phyloP scores from a whole-genome alignment of 495 filamentous ascomycete species.

The Tetracladium setigerum region DNA sequence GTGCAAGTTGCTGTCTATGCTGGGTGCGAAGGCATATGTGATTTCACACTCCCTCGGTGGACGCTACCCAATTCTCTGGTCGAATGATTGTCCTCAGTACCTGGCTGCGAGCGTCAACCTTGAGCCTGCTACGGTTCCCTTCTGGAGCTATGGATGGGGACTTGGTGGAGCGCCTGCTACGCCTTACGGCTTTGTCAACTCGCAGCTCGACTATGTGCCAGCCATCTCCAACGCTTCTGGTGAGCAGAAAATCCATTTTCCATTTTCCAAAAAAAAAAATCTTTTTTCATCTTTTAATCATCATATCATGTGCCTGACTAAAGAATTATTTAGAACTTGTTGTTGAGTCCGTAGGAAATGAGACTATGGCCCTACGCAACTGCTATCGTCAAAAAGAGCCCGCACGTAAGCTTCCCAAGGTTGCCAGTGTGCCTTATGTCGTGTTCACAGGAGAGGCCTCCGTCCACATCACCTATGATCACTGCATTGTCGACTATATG shows the following conservation, averaged over 20 bases:
- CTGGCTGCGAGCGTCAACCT: background rate
- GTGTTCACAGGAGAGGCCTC: conserved; percentile 1
- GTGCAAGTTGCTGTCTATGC: conserved; percentile 1
- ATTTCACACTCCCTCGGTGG: conserved; percentile 1
- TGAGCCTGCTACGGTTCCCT: background rate
- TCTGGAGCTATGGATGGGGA: background rate
- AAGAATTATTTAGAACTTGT: conserved; percentile 2
- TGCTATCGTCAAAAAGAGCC: too few species aligned
- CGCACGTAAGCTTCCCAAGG: background rate
- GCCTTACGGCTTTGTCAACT: background rate
- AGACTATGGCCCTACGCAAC: background rate
- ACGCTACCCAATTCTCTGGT: background rate
- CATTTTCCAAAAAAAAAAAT: too few species aligned
- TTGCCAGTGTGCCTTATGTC: conserved; percentile 1
- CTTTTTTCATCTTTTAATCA: too few species aligned
- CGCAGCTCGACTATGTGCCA: conserved; percentile 1
- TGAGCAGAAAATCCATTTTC: too few species aligned
- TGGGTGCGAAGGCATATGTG: background rate
- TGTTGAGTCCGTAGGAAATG: background rate
- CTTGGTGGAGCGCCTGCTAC: background rate
- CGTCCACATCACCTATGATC: conserved; percentile 4
- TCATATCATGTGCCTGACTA: too few species aligned
- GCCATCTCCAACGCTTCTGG: background rate
- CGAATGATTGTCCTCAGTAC: background rate
- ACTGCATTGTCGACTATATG: conserved; percentile 3